phyloP scores from a whole-genome alignment of 1,139 yeast genomes.

The Suzukiozyma palmioleophila region DNA sequence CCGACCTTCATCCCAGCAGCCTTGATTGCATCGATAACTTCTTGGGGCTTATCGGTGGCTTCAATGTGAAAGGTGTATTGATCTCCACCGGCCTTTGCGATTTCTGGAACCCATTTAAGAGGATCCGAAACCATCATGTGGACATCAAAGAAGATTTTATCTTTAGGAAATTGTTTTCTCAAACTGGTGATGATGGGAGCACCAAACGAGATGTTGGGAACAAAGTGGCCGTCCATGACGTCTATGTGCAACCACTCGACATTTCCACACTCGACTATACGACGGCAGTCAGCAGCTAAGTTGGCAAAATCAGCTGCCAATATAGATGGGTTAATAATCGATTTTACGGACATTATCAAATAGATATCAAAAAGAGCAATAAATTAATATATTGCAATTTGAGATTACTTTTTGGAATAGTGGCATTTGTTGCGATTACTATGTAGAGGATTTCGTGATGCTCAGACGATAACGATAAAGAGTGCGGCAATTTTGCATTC shows the following conservation, averaged over 20 bases:
- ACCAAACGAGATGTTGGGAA: constrained; percentile 92
- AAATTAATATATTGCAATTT: background rate
- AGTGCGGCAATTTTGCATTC: no score
- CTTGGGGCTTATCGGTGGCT: constrained; percentile 77
- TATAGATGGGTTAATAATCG: constrained; percentile 94
- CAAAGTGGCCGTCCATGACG: constrained; percentile 98
- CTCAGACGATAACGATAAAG: no score
- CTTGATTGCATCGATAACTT: constrained; percentile 71
- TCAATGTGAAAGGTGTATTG: constrained; percentile 96
- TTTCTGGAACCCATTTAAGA: constrained; percentile 89
- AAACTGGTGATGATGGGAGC: constrained; percentile 82
- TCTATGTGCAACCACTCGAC: constrained; percentile 98
- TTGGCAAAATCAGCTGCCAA: constrained; percentile 92
- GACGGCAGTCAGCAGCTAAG: constrained; percentile 81
- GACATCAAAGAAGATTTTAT: constrained; percentile 83
- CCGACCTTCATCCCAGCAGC: constrained; percentile 88
- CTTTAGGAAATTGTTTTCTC: constrained; percentile 68
- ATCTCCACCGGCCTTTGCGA: constrained; percentile 94
- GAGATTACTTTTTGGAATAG: no score
- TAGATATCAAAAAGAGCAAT: background rate
- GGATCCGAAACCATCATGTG: constrained; percentile 99
- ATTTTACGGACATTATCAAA: constrained; percentile 37
- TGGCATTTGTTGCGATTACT: no score
- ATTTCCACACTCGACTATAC: constrained; percentile 59
- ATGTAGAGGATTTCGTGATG: no score